Base-by-base conservation (phyloP, 2,329 filamentous ascomycete genomes). In the Talaromyces islandicus region DNA sequence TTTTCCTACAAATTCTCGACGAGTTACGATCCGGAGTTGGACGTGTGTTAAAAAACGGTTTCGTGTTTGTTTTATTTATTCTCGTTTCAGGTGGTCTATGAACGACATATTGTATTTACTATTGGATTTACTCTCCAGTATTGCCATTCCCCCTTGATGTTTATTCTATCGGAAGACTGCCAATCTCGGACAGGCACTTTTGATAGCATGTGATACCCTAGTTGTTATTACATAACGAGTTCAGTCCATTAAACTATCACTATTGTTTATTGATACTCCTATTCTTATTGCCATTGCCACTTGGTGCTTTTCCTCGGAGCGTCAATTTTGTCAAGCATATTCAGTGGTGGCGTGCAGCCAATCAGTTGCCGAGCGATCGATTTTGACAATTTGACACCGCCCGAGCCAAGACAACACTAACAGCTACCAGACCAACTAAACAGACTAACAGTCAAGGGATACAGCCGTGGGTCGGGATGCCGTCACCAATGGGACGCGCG, bases 31-130 rank as follows among this genome's bases (percentile, higher is more conserved):
- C 43, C 43, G 43, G 43, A 46, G 43, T 46, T 46, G 43, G 43
- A 46, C 43, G 43, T 46, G 19, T 24, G 43, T 46, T 38, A n/a
- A 38, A 38, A 38, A 35, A 17, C 5, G 35, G 17, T n/a, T 38
- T 17, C 17, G 12, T 35, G 12, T 35, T 14, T 46, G 7, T 46
- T 46, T 46, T 24, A 11, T 21, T 11, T 4, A 10, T 21, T 46
- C 4, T 46, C n/a, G 3, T 21, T 46, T 46, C 19, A 2, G 2
- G n/a, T 46, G 9, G 21, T 43, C 17, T 12, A 57, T 72, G n/a
- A 70, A 67, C 50, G 53, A 52, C 17, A 27, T 52, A 29, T 11
- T 52, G 48, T 52, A 52, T 52, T 52, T 52, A 52, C 48, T 52
- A 52, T 52, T 21, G n/a, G 43, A 46, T 21, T 46, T 46, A 21